These are phyloP conservation scores for Begonia fuchsioides DNA, from an alignment of 306 rosid genomes.

Conservation along the genomic window DNA sequence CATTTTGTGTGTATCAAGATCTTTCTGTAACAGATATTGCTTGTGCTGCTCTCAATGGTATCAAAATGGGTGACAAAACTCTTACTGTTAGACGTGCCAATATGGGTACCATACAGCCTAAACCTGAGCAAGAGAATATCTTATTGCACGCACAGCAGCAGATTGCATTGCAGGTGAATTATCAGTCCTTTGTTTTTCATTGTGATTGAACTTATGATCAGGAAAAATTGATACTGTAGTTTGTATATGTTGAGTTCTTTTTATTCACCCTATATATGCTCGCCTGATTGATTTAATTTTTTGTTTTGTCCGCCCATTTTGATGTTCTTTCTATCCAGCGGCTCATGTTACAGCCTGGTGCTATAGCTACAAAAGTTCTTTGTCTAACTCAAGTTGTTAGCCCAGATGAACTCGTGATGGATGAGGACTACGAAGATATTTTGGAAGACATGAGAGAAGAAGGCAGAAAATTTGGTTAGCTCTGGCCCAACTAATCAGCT, in stretches of 20 bases:
- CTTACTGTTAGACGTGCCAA: slow-evolving; percentile 89
- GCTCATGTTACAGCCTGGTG: slow-evolving; percentile 8
- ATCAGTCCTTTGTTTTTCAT: not conserved
- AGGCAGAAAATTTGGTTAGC: slow-evolving; percentile 70
- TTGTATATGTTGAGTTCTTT: too few species aligned
- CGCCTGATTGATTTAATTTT: too few species aligned
- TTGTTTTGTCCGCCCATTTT: too few species aligned
- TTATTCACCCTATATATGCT: too few species aligned
- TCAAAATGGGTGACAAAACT: slow-evolving; percentile 93
- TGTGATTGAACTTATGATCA: too few species aligned
- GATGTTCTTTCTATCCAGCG: too few species aligned
- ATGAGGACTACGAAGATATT: slow-evolving; percentile 51
- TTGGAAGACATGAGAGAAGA: slow-evolving; percentile 77
- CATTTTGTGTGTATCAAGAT: slow-evolving; percentile 94
- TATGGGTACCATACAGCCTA: slow-evolving; percentile 80
- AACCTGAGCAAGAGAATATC: slow-evolving; percentile 83
- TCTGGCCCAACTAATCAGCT: not conserved
- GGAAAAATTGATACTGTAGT: too few species aligned
- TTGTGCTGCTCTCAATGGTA: slow-evolving; percentile 89
- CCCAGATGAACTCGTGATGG: slow-evolving; percentile 36
- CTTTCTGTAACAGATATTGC: slow-evolving; percentile 89
- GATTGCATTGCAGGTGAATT: slow-evolving; percentile 70
- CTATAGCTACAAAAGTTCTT: slow-evolving; percentile 42
- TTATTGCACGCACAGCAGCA: slow-evolving; percentile 87
- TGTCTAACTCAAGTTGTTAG: slow-evolving; percentile 55